These are phyloP conservation scores for Carpinus viminea DNA, from an alignment of 306 rosid species.

Conservation along the genomic window DNA sequence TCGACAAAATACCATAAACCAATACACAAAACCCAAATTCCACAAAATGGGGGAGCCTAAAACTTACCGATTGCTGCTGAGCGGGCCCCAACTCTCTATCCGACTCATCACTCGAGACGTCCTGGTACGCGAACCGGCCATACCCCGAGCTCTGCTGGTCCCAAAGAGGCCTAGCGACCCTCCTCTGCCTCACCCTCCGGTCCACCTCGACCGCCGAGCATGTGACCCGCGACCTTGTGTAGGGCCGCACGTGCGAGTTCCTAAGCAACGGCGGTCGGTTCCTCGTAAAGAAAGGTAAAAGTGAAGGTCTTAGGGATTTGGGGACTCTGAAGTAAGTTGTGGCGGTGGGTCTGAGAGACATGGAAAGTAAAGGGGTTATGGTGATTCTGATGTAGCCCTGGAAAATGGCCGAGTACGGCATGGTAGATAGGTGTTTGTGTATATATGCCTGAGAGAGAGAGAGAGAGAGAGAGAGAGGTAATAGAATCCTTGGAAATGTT, in stretches of 20 bases:
- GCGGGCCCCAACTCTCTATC: conserved; percentile 53
- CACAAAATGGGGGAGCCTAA: neutral
- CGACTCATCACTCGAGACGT: conserved; percentile 65
- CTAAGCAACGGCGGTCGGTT: conserved; percentile 14
- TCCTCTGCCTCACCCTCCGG: conserved; percentile 33
- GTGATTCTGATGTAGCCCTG: conserved; percentile 43
- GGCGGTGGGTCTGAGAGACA: conserved; percentile 36
- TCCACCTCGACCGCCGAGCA: conserved; percentile 31
- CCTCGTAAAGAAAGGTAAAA: conserved; percentile 22
- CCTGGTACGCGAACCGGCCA: conserved; percentile 72
- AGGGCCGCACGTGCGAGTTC: conserved; percentile 18
- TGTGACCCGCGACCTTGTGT: conserved; percentile 23
- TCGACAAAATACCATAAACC: conserved; percentile 7
- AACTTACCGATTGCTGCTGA: conserved; percentile 57
- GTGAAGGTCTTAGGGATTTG: conserved; percentile 20
- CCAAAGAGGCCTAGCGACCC: conserved; percentile 43
- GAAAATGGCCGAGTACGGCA: conserved; percentile 53
- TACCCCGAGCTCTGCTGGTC: conserved; percentile 51
- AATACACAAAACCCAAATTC: neutral
- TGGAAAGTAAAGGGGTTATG: conserved; percentile 28
- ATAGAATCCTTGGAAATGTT: neutral
- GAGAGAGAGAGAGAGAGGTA: neutral
- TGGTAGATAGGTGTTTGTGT: conserved; percentile 8
- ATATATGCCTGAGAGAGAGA: neutral
- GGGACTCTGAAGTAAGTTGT: neutral